A percentile compares a stretch with the other conserved stretches of the same genome.
phyloP scores from a whole-genome alignment of 1,139 yeast species.

The Geotrichum europaeum region DNA sequence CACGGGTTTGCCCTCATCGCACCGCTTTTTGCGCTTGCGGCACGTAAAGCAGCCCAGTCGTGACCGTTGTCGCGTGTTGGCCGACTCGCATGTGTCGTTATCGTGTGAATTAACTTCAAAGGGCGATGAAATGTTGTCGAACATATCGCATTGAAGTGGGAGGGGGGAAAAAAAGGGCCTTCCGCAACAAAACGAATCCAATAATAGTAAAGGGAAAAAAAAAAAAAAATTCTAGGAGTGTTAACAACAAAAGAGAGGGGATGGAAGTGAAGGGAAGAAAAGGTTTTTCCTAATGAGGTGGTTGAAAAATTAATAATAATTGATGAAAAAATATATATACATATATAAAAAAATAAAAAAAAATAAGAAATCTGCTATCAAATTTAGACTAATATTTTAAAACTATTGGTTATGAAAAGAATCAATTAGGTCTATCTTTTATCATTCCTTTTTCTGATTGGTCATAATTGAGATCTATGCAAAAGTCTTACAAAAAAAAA shows the following conservation, averaged over 20 bases:
- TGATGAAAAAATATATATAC: not conserved
- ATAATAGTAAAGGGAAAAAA: not conserved
- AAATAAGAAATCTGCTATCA: not conserved
- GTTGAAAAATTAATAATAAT: not conserved
- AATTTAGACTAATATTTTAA: not conserved
- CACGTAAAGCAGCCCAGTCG: constrained; percentile 65
- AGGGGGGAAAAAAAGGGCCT: not conserved
- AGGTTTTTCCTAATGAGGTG: not conserved
- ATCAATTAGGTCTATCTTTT: not conserved
- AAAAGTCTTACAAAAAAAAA: not conserved
- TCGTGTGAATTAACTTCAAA: not conserved
- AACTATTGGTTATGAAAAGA: not conserved
- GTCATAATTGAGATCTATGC: not conserved
- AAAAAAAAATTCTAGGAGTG: not conserved
- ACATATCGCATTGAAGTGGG: not conserved
- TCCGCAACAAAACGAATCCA: not conserved
- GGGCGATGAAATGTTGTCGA: not conserved
- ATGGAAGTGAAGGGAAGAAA: not conserved
- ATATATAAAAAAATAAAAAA: not conserved
- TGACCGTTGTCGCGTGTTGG: constrained; percentile 24
- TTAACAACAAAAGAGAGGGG: not conserved
- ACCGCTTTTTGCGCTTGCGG: constrained; percentile 63
- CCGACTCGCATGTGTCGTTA: not conserved
- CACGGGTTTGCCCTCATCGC: constrained; percentile 57
- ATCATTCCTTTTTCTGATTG: not conserved